phyloP scores from a whole-genome alignment of 805 yeast species.

The Citeromyces nyonsensis region DNA sequence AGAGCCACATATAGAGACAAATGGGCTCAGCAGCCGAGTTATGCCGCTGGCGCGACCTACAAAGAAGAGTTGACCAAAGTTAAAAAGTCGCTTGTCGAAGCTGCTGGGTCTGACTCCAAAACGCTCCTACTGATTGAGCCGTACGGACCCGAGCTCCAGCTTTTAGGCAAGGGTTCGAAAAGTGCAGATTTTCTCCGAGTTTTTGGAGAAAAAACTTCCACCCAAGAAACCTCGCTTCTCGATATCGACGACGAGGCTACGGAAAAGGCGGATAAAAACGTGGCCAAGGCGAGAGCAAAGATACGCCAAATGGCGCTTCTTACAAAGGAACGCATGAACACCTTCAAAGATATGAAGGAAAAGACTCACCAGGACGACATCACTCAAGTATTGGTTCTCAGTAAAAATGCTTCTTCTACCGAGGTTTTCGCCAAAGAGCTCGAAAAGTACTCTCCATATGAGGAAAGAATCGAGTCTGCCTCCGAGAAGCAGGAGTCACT shows the following conservation, averaged over 20 bases:
- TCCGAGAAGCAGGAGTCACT: constrained; percentile 47
- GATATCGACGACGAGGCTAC: constrained; percentile 47
- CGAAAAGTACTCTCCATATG: constrained; percentile 58
- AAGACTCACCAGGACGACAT: constrained; percentile 75
- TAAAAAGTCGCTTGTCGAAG: constrained; percentile 45
- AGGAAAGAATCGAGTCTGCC: constrained; percentile 50
- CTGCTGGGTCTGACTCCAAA: constrained; percentile 41
- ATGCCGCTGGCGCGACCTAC: constrained; percentile 5
- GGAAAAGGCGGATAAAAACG: constrained; percentile 15
- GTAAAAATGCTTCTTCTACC: constrained; percentile 25
- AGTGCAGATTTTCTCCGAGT: constrained; percentile 20
- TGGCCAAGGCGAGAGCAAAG: constrained; percentile 37
- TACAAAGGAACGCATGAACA: constrained; percentile 45
- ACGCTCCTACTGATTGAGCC: constrained; percentile 30
- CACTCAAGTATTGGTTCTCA: constrained; percentile 55
- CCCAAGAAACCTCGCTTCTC: constrained; percentile 25
- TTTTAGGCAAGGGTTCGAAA: constrained; percentile 26
- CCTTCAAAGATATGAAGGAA: constrained; percentile 50
- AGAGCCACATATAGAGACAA: constrained; percentile 16
- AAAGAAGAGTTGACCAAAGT: constrained; percentile 43
- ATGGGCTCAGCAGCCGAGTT: constrained; percentile 16
- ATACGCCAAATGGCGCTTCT: constrained; percentile 47
- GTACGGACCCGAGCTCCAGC: constrained; percentile 21
- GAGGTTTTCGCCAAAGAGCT: constrained; percentile 54
- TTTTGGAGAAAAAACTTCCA: constrained; percentile 7